Base-by-base conservation (phyloP, 257 asterid species). In the Solanum virginianum region DNA sequence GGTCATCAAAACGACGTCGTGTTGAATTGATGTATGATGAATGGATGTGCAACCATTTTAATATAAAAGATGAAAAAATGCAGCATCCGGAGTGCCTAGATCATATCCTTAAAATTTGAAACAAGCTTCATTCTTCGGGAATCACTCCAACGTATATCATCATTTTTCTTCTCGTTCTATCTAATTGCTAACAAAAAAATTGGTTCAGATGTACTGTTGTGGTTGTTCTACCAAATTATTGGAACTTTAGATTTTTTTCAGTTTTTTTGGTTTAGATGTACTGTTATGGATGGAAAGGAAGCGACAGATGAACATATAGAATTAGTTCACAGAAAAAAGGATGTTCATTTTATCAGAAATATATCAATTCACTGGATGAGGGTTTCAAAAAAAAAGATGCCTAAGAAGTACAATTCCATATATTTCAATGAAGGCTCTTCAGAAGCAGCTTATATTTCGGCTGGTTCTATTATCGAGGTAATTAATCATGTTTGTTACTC, bases 401-500 rank as follows among this genome's bases (percentile, higher is more conserved):
- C 98, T 63, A 87, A 89, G 24, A 89, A 88, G 12, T 94, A 88
- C 66, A 92, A 92, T 90, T 94, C 99, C 32, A 92, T 96, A 80
- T 96, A 94, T 93, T 94, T 96, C 92, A 96, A 91, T 55, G 90
- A 90, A 85, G 98, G 97, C 82, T 93, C 99, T 43, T 90, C 98
- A n/a, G 92, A 92, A 85, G 94, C 99, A 54, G 98, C 99, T 85
- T 91, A 51, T 90, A 95, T 96, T 89, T 97, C 98, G 84, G 95
- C 95, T 32, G 98, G 98, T 57, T 94, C 98, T 56, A 96, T 93
- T 51, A 83, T 94, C 85, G 93, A 96, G 97, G 99, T 95, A 88
- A 81, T 17, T 56, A 18, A 18, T 56, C 62, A 4, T 56, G 4
- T 32, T 32, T 32, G 0, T 0, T 32, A 32, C 36, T 29, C 32